Evolutionary conservation across 768 basidiomycete genomes (phyloP), one percentile per base, ranked within the genome.

Genomic region (Mycena pura): DNA sequence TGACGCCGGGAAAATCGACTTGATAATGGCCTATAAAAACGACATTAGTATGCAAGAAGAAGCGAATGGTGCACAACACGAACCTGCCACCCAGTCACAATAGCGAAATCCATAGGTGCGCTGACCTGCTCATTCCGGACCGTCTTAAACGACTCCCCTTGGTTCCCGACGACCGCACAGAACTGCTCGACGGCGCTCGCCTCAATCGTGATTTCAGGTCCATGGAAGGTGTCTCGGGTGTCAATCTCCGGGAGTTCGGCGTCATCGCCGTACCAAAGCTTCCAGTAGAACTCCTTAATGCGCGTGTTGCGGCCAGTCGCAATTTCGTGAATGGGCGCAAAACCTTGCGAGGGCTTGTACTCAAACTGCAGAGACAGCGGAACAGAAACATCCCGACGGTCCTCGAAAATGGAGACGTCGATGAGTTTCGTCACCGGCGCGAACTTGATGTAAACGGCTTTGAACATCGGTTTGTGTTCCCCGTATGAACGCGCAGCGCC

Each of bases 231-330:
- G 65, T 92, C 91, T 48, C 84, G 85, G 53, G 96, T 82, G 68
- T 89, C 84, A 62, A 99, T 87, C n/a, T 84, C 75, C 10, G 95
- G 92, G 24, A 98, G 81, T 2, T 73, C 74, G 67, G 90, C 85
- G 62, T 92, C 80, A 70, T 95, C 94, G 34, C 97, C 95, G 73
- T 95, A 96, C 97, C 97, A 99, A 31, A 99, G 78, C 73, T 89
- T 89, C 97, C 97, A 99, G 81, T 99, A 99, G 73, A 99, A 99
- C 68, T 91, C 86, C 78, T 97, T 99, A 80, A 99, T 96, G 62
- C 92, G 87, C 54, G 81, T 81, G 78, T 96, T 99, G 67, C 96
- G 89, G 61, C 84, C 92, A 9, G 84, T 82, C 5, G 87, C 85
- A 57, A 96, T 77, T 73, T 99, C 97, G 70, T 96, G 96, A 66